Base-by-base conservation (phyloP, 2,329 filamentous ascomycete genomes). In the Nemania diffusa region DNA sequence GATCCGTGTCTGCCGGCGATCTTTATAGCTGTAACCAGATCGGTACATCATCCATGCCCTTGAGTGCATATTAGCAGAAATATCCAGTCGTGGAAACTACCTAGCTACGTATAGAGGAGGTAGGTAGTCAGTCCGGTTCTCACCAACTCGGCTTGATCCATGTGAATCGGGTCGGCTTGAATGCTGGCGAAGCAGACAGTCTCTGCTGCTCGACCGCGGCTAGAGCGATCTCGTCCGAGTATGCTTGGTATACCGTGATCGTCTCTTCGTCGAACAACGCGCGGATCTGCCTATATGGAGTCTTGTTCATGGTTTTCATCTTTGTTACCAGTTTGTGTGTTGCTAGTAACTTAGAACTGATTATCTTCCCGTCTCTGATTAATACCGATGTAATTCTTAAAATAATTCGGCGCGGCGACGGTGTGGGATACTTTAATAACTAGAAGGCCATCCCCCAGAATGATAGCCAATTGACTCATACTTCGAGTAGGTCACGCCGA, bases 11-110 rank as follows among this genome's bases (percentile, higher is more conserved):
- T 90, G 88, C 2, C 82, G 76, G 0, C 75, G 32, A 67, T 88
- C 85, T 71, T 90, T 90, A 75, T 81, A 83, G 0, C 84, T 85
- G 78, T 89, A 90, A 17, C 87, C 88, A 22, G 82, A 81, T 55
- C 88, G 86, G 74, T 90, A 90, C 77, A 89, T 84, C 84, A 89
- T 88, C 88, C 88, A 90, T 44, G 40, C 40, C 40, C 40, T 44
- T 4, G 40, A 3, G 17, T 44, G 3, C 3, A 15, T 44, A 44
- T 44, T 44, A 44, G 40, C 17, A 44, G 4, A 44, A n/a, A 15
- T n/a, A n/a, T n/a, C 13, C n/a, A 7, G 3, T 40, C 8, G 3
- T 40, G 34, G 3, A 9, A 40, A 32, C 29, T 32, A n/a, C n/a
- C n/a, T n/a, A n/a, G n/a, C 13, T 44, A 44, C n/a, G 17, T 44